Evolutionary conservation across 345 rosid species (phyloP), one percentile per base, ranked within the genome.

Genomic region (Sisymbrium irio): DNA sequence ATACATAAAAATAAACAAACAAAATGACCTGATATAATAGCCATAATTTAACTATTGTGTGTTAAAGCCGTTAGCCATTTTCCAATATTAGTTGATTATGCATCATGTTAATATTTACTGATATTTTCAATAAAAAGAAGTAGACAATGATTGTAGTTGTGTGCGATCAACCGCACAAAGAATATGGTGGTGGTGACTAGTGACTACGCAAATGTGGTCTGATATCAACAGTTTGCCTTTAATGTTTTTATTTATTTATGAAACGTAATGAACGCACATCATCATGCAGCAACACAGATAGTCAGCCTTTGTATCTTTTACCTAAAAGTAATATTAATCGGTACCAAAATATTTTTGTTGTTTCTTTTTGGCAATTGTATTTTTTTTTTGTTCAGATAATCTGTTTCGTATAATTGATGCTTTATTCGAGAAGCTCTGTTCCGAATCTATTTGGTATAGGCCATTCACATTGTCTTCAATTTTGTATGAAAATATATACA

Each of bases 141-240:
- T 41, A 53, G 41, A 65, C 58, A 73, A 73, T 73, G 64, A 45
- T 73, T 44, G 50, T 66, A 66, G 46, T 47, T 44, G 71, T 65
- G 41, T 44, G 65, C 62, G 33, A 57, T 74, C 66, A 42, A 65
- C 56, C 40, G 39, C 49, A 57, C 65, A 74, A 27, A 47, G 57
- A 37, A 58, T 46, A 17, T 41, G 19, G 59, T 30, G 20, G 20
- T 55, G 39, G 60, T 56, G 65, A 45, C 65, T 44, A 33, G 70
- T 63, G 77, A 73, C 64, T 42, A 42, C 64, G 37, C 78, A 50
- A 33, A 59, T 67, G 3, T 40, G 62, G 73, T 46, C 42, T 45
- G 60, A 25, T 18, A 13, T 46, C 27, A 62, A 19, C 56, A 50
- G 37, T 8, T 12, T 49, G 20, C n/a, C 61, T 39, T 39, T 17